Evolutionary conservation across 108 stramenopile genomes (phyloP), one percentile per base, ranked within the genome.

Genomic region (Pinguiococcus pyrenoidosus): DNA sequence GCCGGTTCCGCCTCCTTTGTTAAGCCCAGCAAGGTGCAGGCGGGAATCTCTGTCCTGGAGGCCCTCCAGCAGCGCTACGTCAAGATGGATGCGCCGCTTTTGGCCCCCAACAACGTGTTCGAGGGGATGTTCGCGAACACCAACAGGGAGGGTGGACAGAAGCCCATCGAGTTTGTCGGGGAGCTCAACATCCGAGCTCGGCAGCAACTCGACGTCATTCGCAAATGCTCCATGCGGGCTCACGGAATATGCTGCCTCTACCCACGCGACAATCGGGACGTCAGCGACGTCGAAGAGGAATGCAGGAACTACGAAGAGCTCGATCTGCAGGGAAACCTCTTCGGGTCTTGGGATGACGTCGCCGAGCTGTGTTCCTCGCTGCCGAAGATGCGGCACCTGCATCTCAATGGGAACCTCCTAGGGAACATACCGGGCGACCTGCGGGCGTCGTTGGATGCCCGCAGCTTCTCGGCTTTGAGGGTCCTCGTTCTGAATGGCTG

Each of bases 1-100:
- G 2, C 18, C n/a, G 48, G 47, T n/a, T 17, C 47, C 2, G 62
- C 47, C 1, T 64, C 62, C 2, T 64, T 64, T 28, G 53, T 57
- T 4, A 64, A 55, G 32, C 51, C 51, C 20, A 1, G 5, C 16
- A 56, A 56, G 27, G n/a, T 53, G 9, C 20, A 34, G 13, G 4
- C 29, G 1, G 45, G 55, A 7, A 1, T 0, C 12, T 2, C 43
- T 14, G 23, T 44, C 13, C 1, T 42, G 12, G 55, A 42, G 17
- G 55, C 44, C 2, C 45, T 44, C 2, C 6, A 8, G 29, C 14
- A 29, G 6, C 8, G 12, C 9, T 38, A 30, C 13, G 4, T 18
- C 12, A n/a, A n/a, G n/a, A n/a, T n/a, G n/a, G n/a, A n/a, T n/a
- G n/a, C n/a, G n/a, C n/a, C n/a, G n/a, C n/a, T n/a, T n/a, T n/a